Evolutionary conservation across 179 eudicot species (phyloP).

Genomic region (Spergularia azorica): DNA sequence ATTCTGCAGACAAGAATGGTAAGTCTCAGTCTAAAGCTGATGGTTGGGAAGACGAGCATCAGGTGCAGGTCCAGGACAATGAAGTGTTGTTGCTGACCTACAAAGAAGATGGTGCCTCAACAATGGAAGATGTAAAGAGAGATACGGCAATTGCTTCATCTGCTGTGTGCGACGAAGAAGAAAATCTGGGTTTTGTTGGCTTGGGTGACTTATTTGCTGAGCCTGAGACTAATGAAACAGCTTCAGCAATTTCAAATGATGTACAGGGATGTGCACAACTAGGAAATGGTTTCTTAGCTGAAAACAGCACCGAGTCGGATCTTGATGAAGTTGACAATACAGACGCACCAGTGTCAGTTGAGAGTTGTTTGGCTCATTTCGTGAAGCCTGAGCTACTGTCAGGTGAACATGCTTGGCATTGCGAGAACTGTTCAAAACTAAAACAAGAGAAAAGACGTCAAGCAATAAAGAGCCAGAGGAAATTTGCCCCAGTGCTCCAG

Average conservation of each 20-base stretch:
- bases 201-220: constrained; percentile 76
- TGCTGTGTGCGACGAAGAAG: constrained; percentile 52
- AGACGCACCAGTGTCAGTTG: constrained; percentile 78
- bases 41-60: constrained; percentile 49
- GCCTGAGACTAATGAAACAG: constrained; percentile 52
- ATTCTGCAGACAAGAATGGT: constrained; percentile 22
- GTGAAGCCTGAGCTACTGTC: constrained; percentile 80
- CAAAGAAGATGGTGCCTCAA: constrained; percentile 41
- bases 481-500: constrained; percentile 17
- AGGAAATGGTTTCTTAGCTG: constrained; percentile 40
- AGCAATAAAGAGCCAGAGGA: constrained; percentile 35
- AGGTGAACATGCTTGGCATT: constrained; percentile 88
- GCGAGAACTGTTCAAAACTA: constrained; percentile 83
- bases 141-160: constrained; percentile 46
- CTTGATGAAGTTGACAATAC: constrained; percentile 84
- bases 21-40: constrained; percentile 31
- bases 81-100: constrained; percentile 64
- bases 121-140: constrained; percentile 32
- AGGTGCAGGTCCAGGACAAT: constrained; percentile 49
- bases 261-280: constrained; percentile 27
- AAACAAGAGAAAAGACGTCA: constrained; percentile 42
- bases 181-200: constrained; percentile 62
- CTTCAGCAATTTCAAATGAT: constrained; percentile 20
- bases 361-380: constrained; percentile 75
- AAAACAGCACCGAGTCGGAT: constrained; percentile 72